Evolutionary conservation across 208 protist species (phyloP).

Genomic region (Acanthamoeba healyi): DNA sequence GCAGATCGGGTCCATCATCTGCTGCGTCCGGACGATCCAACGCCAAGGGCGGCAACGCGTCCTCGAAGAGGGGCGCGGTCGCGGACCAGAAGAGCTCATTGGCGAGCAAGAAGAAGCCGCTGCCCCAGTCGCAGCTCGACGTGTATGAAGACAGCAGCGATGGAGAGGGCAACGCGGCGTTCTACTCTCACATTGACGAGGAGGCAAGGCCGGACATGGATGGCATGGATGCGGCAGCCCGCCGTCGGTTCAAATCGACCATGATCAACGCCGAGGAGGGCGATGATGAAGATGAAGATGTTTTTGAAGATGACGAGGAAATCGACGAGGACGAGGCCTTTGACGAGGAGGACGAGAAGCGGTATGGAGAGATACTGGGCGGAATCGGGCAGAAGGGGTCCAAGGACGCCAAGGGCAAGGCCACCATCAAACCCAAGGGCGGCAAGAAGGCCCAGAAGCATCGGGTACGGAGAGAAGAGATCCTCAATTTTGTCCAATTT

Average conservation of each 20-base stretch:
- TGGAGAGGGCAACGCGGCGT: conserved; percentile 40
- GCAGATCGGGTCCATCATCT: neutral
- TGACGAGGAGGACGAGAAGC: conserved; percentile 72
- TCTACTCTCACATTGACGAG: conserved; percentile 52
- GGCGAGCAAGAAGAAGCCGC: neutral
- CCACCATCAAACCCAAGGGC: neutral
- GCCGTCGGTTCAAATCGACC: conserved; percentile 13
- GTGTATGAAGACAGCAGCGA: conserved; percentile 66
- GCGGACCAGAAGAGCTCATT: neutral
- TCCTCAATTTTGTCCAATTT: neutral
- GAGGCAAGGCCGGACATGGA: conserved; percentile 19
- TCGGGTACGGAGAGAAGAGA: neutral
- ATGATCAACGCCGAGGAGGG: conserved; percentile 9
- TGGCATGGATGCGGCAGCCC: conserved; percentile 23
- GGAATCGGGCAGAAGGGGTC: neutral
- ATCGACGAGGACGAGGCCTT: conserved; percentile 76
- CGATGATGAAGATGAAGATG: neutral
- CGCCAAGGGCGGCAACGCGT: neutral
- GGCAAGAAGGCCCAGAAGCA: neutral
- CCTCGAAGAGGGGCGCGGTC: neutral
- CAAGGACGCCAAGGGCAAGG: conserved; percentile 4
- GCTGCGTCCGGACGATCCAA: no score
- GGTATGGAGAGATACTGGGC: conserved; percentile 54
- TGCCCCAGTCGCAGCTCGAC: conserved; percentile 9
- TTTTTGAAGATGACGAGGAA: conserved; percentile 70